Evolutionary conservation across 805 yeast genomes (phyloP).

Genomic region (Candida nanaspora): DNA sequence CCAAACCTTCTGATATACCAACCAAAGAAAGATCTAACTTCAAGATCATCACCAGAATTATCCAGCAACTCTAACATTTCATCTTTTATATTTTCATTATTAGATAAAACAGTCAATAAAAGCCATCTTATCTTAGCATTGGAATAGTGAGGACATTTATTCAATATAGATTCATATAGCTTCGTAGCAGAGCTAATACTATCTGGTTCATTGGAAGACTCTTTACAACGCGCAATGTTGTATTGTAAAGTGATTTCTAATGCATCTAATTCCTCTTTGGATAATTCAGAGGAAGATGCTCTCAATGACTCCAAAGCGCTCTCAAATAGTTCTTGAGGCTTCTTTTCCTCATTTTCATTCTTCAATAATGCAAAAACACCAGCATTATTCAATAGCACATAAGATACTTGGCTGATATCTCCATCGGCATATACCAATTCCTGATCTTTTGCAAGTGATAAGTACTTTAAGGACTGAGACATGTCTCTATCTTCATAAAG

Average conservation of each 20-base stretch:
- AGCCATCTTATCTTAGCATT: conserved; percentile 70
- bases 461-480: conserved; percentile 57
- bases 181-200: conserved; percentile 21
- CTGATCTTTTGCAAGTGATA: conserved; percentile 43
- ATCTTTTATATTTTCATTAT: conserved; percentile 40
- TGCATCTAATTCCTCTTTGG: conserved; percentile 16
- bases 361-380: conserved; percentile 76
- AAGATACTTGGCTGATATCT: conserved; percentile 38
- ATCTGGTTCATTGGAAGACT: conserved; percentile 22
- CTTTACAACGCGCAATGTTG: conserved; percentile 70
- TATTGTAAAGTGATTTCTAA: conserved; percentile 44
- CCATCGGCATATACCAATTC: conserved; percentile 26
- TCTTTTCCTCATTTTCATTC: conserved; percentile 18
- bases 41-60: conserved; percentile 55
- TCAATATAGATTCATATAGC: conserved; percentile 50
- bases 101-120: conserved; percentile 48
- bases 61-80: conserved; percentile 51
- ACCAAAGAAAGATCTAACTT: conserved; percentile 84
- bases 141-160: conserved; percentile 58
- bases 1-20: conserved; percentile 74
- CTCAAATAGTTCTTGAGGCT: conserved; percentile 49
- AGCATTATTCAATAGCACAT: conserved; percentile 68
- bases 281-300: conserved; percentile 3
- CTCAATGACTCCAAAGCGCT: conserved; percentile 31
- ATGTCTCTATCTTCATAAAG: conserved; percentile 62